Conservation (phyloP, 768 basidiomycete species). For the Dentipellis sp. region DNA sequence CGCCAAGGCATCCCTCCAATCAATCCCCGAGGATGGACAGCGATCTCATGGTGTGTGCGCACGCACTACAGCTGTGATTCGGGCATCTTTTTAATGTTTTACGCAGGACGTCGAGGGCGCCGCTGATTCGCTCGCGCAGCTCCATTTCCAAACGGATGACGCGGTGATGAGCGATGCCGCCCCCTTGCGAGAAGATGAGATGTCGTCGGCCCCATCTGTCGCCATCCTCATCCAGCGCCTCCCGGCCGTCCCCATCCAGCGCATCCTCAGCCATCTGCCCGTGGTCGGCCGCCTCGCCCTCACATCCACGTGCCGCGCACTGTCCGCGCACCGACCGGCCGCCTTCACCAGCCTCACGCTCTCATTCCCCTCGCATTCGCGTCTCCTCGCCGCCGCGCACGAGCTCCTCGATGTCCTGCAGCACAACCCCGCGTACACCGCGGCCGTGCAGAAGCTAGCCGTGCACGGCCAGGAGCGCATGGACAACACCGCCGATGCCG, state of each 20-base stretch:
- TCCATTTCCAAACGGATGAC: not conserved
- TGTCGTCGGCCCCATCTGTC: not conserved
- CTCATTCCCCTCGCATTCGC: not conserved
- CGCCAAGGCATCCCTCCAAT: not conserved
- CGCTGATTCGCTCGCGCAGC: not conserved
- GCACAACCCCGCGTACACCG: not conserved
- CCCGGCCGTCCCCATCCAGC: not conserved
- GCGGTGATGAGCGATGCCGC: no score
- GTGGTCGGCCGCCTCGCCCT: not conserved
- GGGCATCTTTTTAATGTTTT: not conserved
- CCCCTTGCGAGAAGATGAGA: no score
- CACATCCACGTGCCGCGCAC: not conserved
- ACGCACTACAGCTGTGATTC: no score
- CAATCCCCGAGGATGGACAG: no score
- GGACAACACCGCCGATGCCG: not conserved
- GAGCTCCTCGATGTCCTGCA: not conserved
- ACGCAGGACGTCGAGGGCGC: not conserved
- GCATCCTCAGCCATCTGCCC: not conserved
- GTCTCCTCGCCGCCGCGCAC: not conserved
- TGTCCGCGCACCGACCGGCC: not conserved
- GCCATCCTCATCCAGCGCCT: not conserved
- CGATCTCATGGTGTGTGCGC: not conserved
- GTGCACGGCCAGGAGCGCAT: not conserved
- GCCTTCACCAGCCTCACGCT: not conserved
- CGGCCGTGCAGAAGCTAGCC: not conserved